Conservation (phyloP, 305 asterid genomes). For the Petunia hybrid region DNA sequence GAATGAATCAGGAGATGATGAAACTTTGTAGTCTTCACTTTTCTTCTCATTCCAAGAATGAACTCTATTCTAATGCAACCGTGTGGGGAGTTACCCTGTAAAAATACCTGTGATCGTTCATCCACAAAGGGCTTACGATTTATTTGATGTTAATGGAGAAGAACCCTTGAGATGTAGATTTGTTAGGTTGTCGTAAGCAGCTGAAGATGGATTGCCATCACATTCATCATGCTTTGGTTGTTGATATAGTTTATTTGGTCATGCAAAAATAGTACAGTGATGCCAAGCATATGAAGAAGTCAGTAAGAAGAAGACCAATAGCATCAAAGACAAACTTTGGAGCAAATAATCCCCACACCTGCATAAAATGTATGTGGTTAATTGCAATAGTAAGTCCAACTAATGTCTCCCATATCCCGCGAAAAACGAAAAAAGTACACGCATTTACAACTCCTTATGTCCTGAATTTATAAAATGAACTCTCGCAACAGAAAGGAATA, state of each 20-base stretch:
- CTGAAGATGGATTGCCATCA: background rate
- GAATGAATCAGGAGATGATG: background rate
- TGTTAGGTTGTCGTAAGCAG: background rate
- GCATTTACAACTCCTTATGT: background rate
- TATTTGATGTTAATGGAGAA: background rate
- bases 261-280: constrained; percentile 61
- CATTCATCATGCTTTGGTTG: background rate
- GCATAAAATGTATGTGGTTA: constrained; percentile 35
- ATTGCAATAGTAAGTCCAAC: background rate
- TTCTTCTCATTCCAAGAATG: constrained; percentile 1
- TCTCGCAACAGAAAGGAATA: background rate
- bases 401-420: background rate
- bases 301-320: constrained; percentile 74
- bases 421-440: background rate
- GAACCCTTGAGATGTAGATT: background rate
- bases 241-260: background rate
- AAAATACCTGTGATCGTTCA: no score
- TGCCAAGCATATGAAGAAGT: constrained; percentile 64
- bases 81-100: background rate
- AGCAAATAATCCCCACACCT: constrained; percentile 98
- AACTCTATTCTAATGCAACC: background rate
- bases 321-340: constrained; percentile 97
- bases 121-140: background rate
- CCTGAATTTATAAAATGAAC: background rate
- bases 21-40: background rate